Evolutionary conservation across 495 filamentous ascomycete species (phyloP).

Genomic region (Daldinia loculata): DNA sequence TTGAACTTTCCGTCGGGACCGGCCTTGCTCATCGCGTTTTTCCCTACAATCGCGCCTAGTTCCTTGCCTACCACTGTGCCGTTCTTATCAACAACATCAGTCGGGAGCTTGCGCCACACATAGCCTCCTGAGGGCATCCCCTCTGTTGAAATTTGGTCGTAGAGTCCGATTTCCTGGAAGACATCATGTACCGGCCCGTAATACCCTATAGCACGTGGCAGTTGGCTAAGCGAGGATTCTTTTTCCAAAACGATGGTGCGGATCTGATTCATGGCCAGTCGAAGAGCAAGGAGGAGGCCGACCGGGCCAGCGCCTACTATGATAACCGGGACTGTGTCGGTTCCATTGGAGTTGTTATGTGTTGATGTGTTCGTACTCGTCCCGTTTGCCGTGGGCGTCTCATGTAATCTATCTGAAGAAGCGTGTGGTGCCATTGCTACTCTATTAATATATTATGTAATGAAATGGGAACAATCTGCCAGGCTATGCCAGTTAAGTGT

Average conservation of each 20-base stretch:
- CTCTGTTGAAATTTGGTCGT: slow-evolving; percentile 15
- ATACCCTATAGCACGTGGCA: slow-evolving; percentile 22
- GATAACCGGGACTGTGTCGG: slow-evolving; percentile 3
- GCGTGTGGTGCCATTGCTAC: slow-evolving; percentile 1
- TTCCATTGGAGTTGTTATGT: not conserved
- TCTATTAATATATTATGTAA: not conserved
- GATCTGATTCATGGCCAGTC: slow-evolving; percentile 12
- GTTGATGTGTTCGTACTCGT: not conserved
- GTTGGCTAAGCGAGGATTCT: slow-evolving; percentile 1
- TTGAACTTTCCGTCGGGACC: slow-evolving; percentile 9
- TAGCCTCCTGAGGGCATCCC: slow-evolving; percentile 22
- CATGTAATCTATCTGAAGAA: not conserved
- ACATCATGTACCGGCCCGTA: slow-evolving; percentile 21
- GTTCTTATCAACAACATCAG: slow-evolving; percentile 12
- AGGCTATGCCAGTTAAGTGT: not conserved
- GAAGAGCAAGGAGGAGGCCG: slow-evolving; percentile 20
- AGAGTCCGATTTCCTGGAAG: slow-evolving; percentile 19
- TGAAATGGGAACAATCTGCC: not conserved
- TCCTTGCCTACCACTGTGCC: slow-evolving; percentile 4
- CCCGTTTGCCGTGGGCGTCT: not conserved
- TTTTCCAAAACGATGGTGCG: slow-evolving; percentile 13
- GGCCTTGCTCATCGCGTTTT: slow-evolving; percentile 13
- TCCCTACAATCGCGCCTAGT: slow-evolving; percentile 5
- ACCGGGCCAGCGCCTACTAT: slow-evolving; percentile 20
- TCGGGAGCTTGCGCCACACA: slow-evolving; percentile 17